Evolutionary conservation across 1,284 basidiomycete species (phyloP), one percentile per base, ranked within the genome.

Genomic region (Calocybe gambosa): DNA sequence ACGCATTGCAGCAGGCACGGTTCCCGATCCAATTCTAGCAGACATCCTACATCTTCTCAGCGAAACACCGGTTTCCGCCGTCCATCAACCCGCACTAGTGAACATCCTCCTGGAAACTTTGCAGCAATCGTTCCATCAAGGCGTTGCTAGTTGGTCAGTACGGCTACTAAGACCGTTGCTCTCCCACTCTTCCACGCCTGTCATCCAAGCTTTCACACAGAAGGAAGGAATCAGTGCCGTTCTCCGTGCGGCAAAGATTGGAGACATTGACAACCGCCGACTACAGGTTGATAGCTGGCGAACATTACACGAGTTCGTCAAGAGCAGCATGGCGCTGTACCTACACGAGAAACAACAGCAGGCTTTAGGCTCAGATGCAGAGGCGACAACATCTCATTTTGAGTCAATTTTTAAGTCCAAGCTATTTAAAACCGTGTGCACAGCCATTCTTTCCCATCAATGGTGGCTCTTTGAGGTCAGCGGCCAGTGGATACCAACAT

Each of bases 281-380:
- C 58, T 68, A 3, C 65, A 67, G 43, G 58, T 66, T 29, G 64
- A 69, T 42, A 65, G 67, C 49, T 54, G 69, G 49, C 58, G 67
- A 28, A 62, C 62, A 2, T 46, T 70, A 29, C 64, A 62, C 46
- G 56, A 59, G 7, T 67, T 66, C 47, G 57, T 70, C 28, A 53
- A 55, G 6, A 64, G 63, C 42, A 56, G 55, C 21, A 53, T 59
- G 5, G 25, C 38, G 3, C 20, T 54, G 20, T 21, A 49, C 21
- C 31, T 26, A 9, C n/a, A 39, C 3, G 26, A 25, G 19, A 26
- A 29, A 5, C 13, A 8, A 20, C 10, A 36, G 25, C 4, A 6
- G 12, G 9, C 23, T 15, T n/a, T 25, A 20, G 26, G 19, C 1
- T 8, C 31, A 16, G 33, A 16, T 16, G 3, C 13, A n/a, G 1